Conservation (phyloP, 345 rosid genomes). For the Orychophragmus violaceus region DNA sequence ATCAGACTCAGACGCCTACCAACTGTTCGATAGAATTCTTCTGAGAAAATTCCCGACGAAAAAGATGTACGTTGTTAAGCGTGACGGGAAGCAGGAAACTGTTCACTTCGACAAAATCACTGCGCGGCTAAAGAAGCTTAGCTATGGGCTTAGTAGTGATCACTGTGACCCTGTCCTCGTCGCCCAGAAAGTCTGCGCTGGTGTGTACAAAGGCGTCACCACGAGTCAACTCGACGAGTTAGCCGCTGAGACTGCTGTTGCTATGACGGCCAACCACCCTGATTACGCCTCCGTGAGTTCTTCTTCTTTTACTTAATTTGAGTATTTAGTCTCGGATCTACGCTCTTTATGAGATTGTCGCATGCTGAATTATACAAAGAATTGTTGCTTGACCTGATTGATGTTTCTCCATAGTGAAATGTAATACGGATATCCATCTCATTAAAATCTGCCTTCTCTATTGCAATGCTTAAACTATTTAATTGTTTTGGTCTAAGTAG, state of each 20-base stretch:
- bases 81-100: constrained; percentile 81
- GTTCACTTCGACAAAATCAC: constrained; percentile 99
- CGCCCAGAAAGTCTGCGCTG: constrained; percentile 97
- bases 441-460: no score
- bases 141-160: constrained; percentile 86
- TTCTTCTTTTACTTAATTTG: neutral
- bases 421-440: no score
- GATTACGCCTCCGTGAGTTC: constrained; percentile 87
- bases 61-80: constrained; percentile 52
- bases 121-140: constrained; percentile 86
- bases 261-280: constrained; percentile 91
- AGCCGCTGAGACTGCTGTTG: constrained; percentile 97
- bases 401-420: neutral
- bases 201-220: constrained; percentile 95
- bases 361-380: neutral
- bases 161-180: constrained; percentile 97
- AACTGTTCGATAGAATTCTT: no score
- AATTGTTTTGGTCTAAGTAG: neutral
- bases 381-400: neutral
- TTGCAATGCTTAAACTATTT: neutral
- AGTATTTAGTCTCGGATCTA: neutral
- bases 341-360: no score
- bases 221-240: constrained; percentile 96
- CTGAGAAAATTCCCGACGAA: no score
- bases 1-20: no score